These are phyloP conservation scores for Volutella citrinella DNA, from an alignment of 2,329 filamentous ascomycete genomes.

Conservation along the genomic window DNA sequence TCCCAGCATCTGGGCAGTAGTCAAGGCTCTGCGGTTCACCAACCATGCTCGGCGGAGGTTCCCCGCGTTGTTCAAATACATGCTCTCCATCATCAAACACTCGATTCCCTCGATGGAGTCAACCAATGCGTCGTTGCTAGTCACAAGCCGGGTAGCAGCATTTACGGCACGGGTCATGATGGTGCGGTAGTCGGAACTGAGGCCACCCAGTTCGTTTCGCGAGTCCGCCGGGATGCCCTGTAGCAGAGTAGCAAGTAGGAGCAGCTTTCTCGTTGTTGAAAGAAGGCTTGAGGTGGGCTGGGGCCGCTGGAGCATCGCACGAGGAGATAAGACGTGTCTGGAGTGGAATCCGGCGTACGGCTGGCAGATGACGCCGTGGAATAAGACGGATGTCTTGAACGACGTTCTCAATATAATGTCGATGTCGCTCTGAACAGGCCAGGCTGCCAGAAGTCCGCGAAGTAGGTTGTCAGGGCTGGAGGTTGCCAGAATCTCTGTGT, in stretches of 20 bases:
- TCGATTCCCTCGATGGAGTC: constrained; percentile 46
- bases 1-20: constrained; percentile 41
- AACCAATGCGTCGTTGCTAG: constrained; percentile 43
- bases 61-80: constrained; percentile 46
- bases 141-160: constrained; percentile 35
- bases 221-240: constrained; percentile 26
- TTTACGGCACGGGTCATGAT: constrained; percentile 27
- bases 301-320: constrained; percentile 27
- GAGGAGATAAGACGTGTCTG: constrained; percentile 21
- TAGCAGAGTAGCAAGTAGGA: constrained; percentile 35
- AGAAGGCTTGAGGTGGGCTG: constrained; percentile 33
- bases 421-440: constrained; percentile 38
- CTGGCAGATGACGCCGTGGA: constrained; percentile 36
- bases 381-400: constrained; percentile 27
- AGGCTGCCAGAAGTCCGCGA: constrained; percentile 31
- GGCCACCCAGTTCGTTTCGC: constrained; percentile 1
- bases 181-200: constrained; percentile 10
- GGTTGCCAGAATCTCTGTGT: neutral
- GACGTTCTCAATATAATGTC: constrained; percentile 31
- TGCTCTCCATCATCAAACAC: constrained; percentile 46
- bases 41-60: constrained; percentile 46
- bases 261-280: constrained; percentile 38
- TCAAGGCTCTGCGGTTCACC: constrained; percentile 40
- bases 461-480: constrained; percentile 24
- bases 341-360: constrained; percentile 13